Base-by-base conservation (phyloP, 1,284 basidiomycete genomes). In the Trametes polyzona region DNA sequence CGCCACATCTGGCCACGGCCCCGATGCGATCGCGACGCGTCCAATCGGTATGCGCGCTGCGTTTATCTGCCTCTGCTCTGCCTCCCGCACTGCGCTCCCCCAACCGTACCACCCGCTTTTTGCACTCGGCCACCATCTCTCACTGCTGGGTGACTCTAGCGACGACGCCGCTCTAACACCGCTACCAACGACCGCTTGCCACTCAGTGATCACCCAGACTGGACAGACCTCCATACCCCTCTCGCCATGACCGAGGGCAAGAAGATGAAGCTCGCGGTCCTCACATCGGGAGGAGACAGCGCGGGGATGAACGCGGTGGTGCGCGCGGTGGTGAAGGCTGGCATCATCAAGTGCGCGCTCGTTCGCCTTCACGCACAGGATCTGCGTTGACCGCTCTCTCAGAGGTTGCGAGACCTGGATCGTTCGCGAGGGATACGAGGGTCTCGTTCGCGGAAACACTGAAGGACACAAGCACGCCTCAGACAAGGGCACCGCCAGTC, bases 251-350 rank as follows among this genome's bases (percentile, higher is more conserved):
- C 58, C 14, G 30, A 54, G 19, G 42, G n/a, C 33, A 52, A 58
- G 33, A 67, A 58, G 58, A 92, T 95, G 82, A 90, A 90, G 76
- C 81, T 96, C 69, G 96, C 95, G 5, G 90, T 98, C 51, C 86
- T 99, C 68, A 99, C 96, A 2, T 95, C 92, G 0, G 97, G 96
- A 57, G 96, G 97, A 67, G 96, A 99, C 79, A 94, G 92, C 73
- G 95, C 97, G 43, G 96, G 93, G 67, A 95, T 96, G 95, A 97
- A 97, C 72, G 94, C 95, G 32, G 94, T 90, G 51, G 95, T 97
- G 47, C 90, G 95, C 63, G 83, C 94, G 1, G 88, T 95, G 39
- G 95, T 97, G 60, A 93, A 95, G 75, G 86, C 87, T 64, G 93
- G 88, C 41, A 96, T 98, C 64, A 81, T 94, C 61, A 90, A 89